Evolutionary conservation across 2,329 filamentous ascomycete species (phyloP).

Genomic region (Botrytis fabae): DNA sequence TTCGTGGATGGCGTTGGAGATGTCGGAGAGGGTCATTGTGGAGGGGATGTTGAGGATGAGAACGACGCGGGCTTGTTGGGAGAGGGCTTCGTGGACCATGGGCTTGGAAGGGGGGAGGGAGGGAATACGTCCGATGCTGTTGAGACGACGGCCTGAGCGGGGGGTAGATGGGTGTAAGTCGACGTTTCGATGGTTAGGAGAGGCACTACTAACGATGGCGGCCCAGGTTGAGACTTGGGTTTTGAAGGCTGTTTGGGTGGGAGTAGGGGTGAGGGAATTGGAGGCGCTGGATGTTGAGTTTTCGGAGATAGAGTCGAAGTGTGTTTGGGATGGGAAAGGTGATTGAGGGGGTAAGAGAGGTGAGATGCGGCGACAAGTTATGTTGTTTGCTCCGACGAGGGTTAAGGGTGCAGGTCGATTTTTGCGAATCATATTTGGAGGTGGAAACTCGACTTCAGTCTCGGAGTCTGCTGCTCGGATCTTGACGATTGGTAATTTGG

Average conservation of each 20-base stretch:
- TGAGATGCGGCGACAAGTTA: neutral
- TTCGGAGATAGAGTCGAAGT: neutral
- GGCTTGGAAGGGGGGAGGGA: neutral
- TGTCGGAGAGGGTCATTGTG: slow-evolving; percentile 32
- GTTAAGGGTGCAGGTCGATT: slow-evolving; percentile 11
- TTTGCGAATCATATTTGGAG: slow-evolving; percentile 1
- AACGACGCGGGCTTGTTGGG: slow-evolving; percentile 34
- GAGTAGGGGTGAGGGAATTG: neutral
- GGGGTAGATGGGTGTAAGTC: slow-evolving; percentile 28
- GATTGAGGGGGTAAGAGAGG: slow-evolving; percentile 18
- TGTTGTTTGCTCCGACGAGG: neutral
- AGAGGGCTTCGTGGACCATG: slow-evolving; percentile 24
- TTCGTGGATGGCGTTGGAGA: slow-evolving; percentile 37
- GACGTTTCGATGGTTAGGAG: slow-evolving; percentile 26
- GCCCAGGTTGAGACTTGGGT: slow-evolving; percentile 34
- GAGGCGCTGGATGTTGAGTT: neutral
- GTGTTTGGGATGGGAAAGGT: slow-evolving; percentile 7
- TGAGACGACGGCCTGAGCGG: slow-evolving; percentile 24
- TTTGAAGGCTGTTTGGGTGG: slow-evolving; percentile 12
- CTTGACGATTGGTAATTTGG: neutral
- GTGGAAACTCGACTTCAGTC: neutral
- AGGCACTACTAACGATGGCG: slow-evolving; percentile 32
- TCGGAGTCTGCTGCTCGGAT: neutral
- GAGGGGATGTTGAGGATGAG: slow-evolving; percentile 37
- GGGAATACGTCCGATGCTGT: slow-evolving; percentile 19